phyloP scores from a whole-genome alignment of 225 moss, liverwort and hornwort species.

The Anthoceros angustus region DNA sequence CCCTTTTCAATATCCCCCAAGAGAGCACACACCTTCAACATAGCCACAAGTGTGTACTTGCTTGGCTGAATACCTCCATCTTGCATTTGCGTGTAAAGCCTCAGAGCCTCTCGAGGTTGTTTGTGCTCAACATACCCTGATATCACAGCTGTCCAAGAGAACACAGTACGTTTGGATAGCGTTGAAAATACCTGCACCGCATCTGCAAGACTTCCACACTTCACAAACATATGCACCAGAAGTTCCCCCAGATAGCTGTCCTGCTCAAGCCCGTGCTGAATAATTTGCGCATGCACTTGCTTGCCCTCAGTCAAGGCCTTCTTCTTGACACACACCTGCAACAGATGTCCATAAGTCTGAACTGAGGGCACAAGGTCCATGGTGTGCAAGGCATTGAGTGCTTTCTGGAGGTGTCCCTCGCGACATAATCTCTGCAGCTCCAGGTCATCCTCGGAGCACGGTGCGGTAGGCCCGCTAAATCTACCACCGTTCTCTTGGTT shows the following conservation, averaged over 20 bases:
- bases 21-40: neutral
- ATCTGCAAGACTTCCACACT: neutral
- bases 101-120: neutral
- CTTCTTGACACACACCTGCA: no score
- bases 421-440: neutral
- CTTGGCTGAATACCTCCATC: neutral
- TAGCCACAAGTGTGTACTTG: neutral
- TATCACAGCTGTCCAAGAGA: neutral
- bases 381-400: neutral
- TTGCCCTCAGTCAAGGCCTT: no score
- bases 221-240: neutral
- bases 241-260: neutral
- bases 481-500: neutral
- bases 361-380: neutral
- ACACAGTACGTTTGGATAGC: neutral
- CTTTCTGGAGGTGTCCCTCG: neutral
- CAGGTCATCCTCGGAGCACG: neutral
- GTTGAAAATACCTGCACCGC: neutral
- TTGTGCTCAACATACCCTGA: neutral
- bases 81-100: neutral
- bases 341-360: no score
- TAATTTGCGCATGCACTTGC: no score
- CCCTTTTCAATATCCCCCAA: neutral
- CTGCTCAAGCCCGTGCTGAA: neutral
- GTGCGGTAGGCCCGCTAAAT: neutral